Percentiles rank a stretch among this genome's conserved stretches.
phyloP scores from a whole-genome alignment of 257 asterid genomes.

The Gynochthodes officinalis region DNA sequence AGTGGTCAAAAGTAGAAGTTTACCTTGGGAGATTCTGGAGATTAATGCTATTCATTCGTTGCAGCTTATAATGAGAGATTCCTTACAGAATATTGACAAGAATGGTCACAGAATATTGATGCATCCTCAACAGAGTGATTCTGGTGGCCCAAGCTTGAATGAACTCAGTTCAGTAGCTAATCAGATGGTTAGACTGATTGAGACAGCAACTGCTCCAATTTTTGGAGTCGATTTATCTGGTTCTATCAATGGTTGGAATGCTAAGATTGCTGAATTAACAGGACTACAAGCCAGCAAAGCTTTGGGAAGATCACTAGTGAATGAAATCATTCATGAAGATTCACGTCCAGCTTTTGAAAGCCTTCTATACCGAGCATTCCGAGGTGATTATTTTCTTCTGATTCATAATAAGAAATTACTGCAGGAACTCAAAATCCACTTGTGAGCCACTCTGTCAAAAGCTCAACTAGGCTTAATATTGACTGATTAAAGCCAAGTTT shows the following conservation, averaged over 20 bases:
- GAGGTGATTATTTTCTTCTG: conserved; percentile 37
- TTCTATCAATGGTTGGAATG: conserved; percentile 62
- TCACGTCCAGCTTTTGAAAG: conserved; percentile 37
- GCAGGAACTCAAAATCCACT: too few relatives aligned
- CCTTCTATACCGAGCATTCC: conserved; percentile 44
- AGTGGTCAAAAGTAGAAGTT: conserved; percentile 47
- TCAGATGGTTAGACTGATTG: conserved; percentile 59
- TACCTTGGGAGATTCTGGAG: conserved; percentile 58
- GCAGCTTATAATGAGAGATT: conserved; percentile 60
- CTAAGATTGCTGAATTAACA: conserved; percentile 59
- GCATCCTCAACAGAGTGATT: conserved; percentile 19
- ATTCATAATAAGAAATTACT: background rate
- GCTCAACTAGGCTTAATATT: too few relatives aligned
- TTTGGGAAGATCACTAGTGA: conserved; percentile 46
- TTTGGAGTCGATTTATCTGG: conserved; percentile 59
- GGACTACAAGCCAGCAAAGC: conserved; percentile 49
- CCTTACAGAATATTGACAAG: conserved; percentile 30
- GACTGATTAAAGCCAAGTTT: too few relatives aligned
- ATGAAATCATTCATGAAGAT: conserved; percentile 45
- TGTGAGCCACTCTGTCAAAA: too few relatives aligned
- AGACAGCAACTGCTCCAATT: conserved; percentile 61
- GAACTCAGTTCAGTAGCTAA: conserved; percentile 43
- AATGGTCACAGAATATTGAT: conserved; percentile 15
- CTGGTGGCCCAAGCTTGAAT: conserved; percentile 19
- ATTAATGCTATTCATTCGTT: conserved; percentile 62